A percentile compares a stretch with the other conserved stretches of the same genome.
Evolutionary conservation across 1,139 yeast species (phyloP).

Genomic region (Barnettozyma hawaiiensis): DNA sequence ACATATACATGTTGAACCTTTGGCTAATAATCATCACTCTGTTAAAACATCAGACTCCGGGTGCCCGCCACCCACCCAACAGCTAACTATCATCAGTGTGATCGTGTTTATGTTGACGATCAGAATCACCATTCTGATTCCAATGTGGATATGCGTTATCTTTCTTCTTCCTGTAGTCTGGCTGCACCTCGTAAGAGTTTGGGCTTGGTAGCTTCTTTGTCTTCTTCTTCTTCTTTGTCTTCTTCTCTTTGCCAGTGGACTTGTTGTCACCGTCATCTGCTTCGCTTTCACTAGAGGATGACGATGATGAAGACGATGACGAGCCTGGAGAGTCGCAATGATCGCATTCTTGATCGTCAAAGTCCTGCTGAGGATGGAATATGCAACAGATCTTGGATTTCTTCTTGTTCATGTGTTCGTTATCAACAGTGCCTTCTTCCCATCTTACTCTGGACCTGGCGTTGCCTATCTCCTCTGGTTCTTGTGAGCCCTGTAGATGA

Average conservation of each 20-base stretch:
- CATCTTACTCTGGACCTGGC: constrained; percentile 58
- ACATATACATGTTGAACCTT: not conserved
- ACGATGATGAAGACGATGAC: constrained; percentile 18
- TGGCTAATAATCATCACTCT: not conserved
- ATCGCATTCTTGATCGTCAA: constrained; percentile 52
- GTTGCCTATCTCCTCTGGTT: constrained; percentile 11
- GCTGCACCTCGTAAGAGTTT: constrained; percentile 74
- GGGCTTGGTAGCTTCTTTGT: constrained; percentile 37
- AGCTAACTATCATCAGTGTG: not conserved
- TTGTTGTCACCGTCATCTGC: constrained; percentile 28
- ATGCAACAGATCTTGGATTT: constrained; percentile 93
- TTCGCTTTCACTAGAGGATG: constrained; percentile 20
- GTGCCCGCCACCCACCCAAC: too few relatives aligned
- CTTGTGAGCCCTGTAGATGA: constrained; percentile 17
- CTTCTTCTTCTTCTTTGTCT: constrained; percentile 28
- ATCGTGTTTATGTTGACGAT: not conserved
- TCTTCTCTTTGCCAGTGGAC: constrained; percentile 26
- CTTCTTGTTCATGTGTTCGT: constrained; percentile 81
- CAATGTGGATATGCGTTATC: constrained; percentile 10
- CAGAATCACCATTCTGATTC: not conserved
- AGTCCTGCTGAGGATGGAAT: constrained; percentile 76
- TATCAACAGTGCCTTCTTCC: constrained; percentile 83
- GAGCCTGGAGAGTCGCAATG: constrained; percentile 29
- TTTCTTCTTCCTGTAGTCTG: constrained; percentile 39
- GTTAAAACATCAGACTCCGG: not conserved